Conservation (phyloP, 176 grass and related monocot genomes). For the Bromus sterilis region DNA sequence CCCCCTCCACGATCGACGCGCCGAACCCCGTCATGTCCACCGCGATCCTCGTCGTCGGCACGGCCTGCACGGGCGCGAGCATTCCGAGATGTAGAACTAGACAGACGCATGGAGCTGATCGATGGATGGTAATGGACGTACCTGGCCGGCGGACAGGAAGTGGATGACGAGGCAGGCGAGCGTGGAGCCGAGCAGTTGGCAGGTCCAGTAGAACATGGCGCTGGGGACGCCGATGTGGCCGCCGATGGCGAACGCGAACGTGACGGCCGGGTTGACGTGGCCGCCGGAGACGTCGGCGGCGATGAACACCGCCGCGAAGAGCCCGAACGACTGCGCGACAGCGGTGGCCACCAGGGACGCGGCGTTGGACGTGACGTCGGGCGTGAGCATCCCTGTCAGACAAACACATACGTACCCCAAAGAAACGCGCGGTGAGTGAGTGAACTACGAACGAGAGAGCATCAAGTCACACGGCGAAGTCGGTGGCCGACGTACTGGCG, state of each 20-base stretch:
- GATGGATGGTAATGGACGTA: not conserved
- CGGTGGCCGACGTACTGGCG: constrained; percentile 20
- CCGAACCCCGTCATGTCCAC: constrained; percentile 85
- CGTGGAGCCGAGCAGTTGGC: constrained; percentile 61
- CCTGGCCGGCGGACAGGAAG: constrained; percentile 61
- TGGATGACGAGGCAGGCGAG: constrained; percentile 72
- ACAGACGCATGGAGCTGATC: not conserved
- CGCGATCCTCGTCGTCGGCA: constrained; percentile 72
- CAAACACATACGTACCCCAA: too few relatives aligned
- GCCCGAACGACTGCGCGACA: constrained; percentile 55
- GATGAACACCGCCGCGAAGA: constrained; percentile 60
- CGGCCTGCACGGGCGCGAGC: constrained; percentile 18
- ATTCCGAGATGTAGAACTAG: not conserved
- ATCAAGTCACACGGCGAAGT: not conserved
- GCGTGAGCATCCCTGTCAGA: constrained; percentile 56
- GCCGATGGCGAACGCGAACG: constrained; percentile 63
- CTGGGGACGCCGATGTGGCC: constrained; percentile 45
- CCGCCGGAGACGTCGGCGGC: constrained; percentile 70
- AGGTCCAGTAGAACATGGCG: constrained; percentile 71
- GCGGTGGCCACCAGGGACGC: constrained; percentile 55
- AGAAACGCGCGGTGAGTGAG: not conserved
- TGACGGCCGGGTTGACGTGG: constrained; percentile 84
- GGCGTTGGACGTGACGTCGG: constrained; percentile 40
- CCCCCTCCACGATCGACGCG: constrained; percentile 48
- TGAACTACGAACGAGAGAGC: too few relatives aligned